Evolutionary conservation across 176 grass and related monocot genomes (phyloP).

Genomic region (Carex kokanica): DNA sequence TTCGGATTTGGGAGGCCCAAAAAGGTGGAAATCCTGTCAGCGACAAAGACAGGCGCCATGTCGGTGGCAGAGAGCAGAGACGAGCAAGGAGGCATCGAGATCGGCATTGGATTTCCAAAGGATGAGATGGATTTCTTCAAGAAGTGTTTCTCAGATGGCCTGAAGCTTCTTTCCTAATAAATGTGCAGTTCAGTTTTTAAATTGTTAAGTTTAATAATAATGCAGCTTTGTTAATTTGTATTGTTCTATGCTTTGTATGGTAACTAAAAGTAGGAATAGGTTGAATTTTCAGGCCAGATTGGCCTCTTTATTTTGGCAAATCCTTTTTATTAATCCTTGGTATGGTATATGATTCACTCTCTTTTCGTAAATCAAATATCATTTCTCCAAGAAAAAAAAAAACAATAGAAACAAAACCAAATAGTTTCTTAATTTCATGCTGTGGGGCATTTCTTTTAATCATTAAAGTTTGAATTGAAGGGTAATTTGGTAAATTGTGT

Average conservation of each 20-base stretch:
- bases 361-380: too few species aligned
- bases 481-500: too few species aligned
- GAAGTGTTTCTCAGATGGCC: slow-evolving; percentile 6
- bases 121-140: slow-evolving; percentile 16
- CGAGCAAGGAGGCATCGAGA: slow-evolving; percentile 36
- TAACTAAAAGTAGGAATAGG: neutral
- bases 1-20: slow-evolving; percentile 53
- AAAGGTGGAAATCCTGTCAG: slow-evolving; percentile 41
- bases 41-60: neutral
- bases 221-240: neutral
- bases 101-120: slow-evolving; percentile 20
- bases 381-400: too few species aligned
- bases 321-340: neutral
- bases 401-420: too few species aligned
- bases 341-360: too few species aligned
- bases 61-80: slow-evolving; percentile 18
- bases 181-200: neutral
- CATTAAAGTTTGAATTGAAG: too few species aligned
- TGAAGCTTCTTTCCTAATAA: neutral
- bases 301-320: neutral
- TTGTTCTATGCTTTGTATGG: neutral
- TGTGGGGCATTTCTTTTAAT: too few species aligned
- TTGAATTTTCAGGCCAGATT: neutral
- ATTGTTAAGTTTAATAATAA: neutral
- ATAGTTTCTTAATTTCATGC: too few species aligned